A percentile compares a stretch with the other conserved stretches of the same genome.
phyloP scores from a whole-genome alignment of 345 rosid genomes.

The Salix koriyanagi region DNA sequence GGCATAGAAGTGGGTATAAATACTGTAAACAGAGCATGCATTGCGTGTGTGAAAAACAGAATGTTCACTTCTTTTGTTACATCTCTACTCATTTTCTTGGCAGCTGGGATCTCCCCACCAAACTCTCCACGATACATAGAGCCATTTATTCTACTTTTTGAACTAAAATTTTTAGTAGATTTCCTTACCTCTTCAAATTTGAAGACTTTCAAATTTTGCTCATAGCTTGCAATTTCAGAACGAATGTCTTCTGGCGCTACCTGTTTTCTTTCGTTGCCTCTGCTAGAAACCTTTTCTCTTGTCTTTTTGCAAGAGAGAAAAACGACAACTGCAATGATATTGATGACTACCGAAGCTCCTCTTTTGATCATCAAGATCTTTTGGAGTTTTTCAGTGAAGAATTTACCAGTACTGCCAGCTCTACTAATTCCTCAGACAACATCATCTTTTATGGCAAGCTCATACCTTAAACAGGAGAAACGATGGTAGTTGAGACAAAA shows the following conservation, averaged over 20 bases:
- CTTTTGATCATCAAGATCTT: conserved; percentile 24
- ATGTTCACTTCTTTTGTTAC: no score
- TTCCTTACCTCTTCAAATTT: no score
- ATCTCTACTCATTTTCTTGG: no score
- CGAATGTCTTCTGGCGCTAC: conserved; percentile 23
- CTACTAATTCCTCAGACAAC: conserved; percentile 18
- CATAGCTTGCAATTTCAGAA: no score
- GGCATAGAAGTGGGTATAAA: no score
- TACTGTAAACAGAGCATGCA: no score
- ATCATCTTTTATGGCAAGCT: conserved; percentile 54
- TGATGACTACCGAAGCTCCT: conserved; percentile 15
- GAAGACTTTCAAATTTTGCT: no score
- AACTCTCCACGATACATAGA: no score
- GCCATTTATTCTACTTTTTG: no score
- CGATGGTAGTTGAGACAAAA: background rate
- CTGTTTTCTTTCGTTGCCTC: conserved; percentile 1
- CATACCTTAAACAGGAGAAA: conserved; percentile 27
- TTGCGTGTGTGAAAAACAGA: no score
- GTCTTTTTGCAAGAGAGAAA: conserved; percentile 20
- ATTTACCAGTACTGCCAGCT: background rate
- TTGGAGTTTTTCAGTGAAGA: conserved; percentile 44
- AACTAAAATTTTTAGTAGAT: no score
- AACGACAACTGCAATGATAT: conserved; percentile 12
- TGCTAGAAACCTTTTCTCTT: conserved; percentile 1
- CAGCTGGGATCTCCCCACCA: no score